Conservation (phyloP, 805 yeast species). For the Teunomyces gatunensis region DNA sequence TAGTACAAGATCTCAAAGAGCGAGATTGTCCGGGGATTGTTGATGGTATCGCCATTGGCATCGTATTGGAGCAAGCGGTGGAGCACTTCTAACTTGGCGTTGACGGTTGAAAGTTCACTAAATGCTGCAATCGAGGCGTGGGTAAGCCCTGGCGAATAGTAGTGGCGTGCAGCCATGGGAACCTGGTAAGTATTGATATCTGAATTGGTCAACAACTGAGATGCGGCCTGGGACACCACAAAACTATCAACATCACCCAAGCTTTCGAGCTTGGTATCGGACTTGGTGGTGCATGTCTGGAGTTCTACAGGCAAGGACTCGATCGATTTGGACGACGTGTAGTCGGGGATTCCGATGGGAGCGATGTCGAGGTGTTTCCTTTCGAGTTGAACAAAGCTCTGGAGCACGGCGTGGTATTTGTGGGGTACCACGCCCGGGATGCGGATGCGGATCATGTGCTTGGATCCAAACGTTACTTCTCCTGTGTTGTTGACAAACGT, state of each 20-base stretch:
- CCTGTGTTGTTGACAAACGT: constrained; percentile 60
- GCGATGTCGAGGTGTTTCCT: constrained; percentile 29
- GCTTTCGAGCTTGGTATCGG: constrained; percentile 1
- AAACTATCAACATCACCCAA: constrained; percentile 17
- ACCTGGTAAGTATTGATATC: constrained; percentile 37
- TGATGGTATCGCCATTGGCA: constrained; percentile 27
- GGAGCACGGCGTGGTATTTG: constrained; percentile 21
- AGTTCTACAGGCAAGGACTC: constrained; percentile 20
- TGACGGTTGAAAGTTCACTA: constrained; percentile 34
- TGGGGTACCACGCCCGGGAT: constrained; percentile 53
- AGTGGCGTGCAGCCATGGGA: constrained; percentile 32
- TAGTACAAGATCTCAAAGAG: constrained; percentile 31
- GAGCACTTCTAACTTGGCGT: constrained; percentile 43
- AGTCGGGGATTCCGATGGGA: constrained; percentile 39
- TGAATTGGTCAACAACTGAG: constrained; percentile 31
- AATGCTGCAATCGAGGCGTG: constrained; percentile 41
- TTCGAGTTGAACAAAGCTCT: constrained; percentile 29
- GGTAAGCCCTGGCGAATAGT: constrained; percentile 34
- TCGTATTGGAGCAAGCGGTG: constrained; percentile 46
- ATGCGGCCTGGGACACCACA: constrained; percentile 33
- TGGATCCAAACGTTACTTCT: constrained; percentile 46
- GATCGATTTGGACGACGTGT: constrained; percentile 22
- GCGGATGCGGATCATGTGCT: constrained; percentile 45
- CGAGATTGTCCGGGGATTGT: constrained; percentile 31
- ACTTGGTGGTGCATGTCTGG: constrained; percentile 7